Base-by-base conservation (phyloP, 2,329 filamentous ascomycete species). In the Drechslerella coelobrocha region DNA sequence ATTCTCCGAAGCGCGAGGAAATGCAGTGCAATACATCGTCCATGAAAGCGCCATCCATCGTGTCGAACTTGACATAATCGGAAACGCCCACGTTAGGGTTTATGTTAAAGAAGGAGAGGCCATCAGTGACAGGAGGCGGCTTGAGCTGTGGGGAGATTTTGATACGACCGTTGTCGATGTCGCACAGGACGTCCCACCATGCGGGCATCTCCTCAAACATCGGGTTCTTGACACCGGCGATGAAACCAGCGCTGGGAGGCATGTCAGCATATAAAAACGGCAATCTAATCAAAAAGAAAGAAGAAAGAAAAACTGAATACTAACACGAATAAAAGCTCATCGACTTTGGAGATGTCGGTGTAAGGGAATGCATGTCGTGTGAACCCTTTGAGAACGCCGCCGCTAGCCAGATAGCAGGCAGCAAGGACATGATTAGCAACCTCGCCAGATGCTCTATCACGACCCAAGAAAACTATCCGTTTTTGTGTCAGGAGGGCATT, bases 151-250 rank as follows among this genome's bases (percentile, higher is more conserved):
- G 91, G 76, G 91, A 96, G 76, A 99, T 97, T 80, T 94, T 96
- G 83, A 99, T 92, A 45, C 92, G 88, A 8, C 94, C 94, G 1
- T 88, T 93, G 0, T 92, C 89, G 43, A 99, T 82, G 79, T 99
- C 94, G 79, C 94, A 99, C 10, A 99, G 83, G 8, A 99, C 81
- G 79, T 99, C 94, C 94, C 94, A 99, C 94, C 94, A 99, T 78
- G 97, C 92, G 0, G 90, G 90, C 76, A 97, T 93, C 76, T 92
- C 87, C 72, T 93, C 92, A 78, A 99, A 99, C 0, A 92, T 93
- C 4, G 94, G 94, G 77, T 99, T 99, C 0, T 93, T 99, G 41
- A 99, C 94, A 63, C 94, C 94, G 1, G 94, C 94, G 75, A 99
- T 96, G 79, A 99, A 99, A 1, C 94, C 94, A 5, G 94, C 93